These are phyloP conservation scores for Ramaria rubella DNA, from an alignment of 768 basidiomycete genomes.

Conservation along the genomic window DNA sequence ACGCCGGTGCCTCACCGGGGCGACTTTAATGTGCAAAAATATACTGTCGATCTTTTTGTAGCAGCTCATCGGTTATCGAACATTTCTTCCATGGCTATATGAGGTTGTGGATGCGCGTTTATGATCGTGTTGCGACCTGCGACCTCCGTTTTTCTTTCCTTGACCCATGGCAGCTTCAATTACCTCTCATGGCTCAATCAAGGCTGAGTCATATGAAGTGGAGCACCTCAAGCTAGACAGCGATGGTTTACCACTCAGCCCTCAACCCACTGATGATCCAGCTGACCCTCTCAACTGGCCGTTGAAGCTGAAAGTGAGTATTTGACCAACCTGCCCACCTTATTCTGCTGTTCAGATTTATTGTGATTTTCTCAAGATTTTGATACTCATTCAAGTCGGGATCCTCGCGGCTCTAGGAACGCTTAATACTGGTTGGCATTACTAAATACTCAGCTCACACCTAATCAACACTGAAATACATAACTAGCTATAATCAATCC, in stretches of 20 bases:
- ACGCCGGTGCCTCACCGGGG: too few relatives aligned
- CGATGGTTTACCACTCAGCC: slow-evolving; percentile 34
- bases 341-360: background rate
- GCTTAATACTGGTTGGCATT: slow-evolving; percentile 23
- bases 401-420: slow-evolving; percentile 33
- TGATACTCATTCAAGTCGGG: slow-evolving; percentile 28
- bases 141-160: too few relatives aligned
- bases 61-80: too few relatives aligned
- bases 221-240: slow-evolving; percentile 33
- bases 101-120: too few relatives aligned
- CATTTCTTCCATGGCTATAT: too few relatives aligned
- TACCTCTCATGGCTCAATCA: background rate
- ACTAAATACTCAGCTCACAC: background rate
- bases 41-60: too few relatives aligned
- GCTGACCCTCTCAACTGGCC: slow-evolving; percentile 39
- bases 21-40: too few relatives aligned
- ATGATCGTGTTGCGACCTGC: too few relatives aligned
- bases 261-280: slow-evolving; percentile 35
- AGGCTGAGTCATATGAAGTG: slow-evolving; percentile 17
- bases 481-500: slow-evolving; percentile 30
- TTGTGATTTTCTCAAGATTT: slow-evolving; percentile 1
- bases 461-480: background rate
- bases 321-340: background rate
- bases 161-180: too few relatives aligned
- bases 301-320: slow-evolving; percentile 13